A percentile compares a stretch with the other conserved stretches of the same genome.
These are phyloP conservation scores for Lipomyces japonicus DNA, from an alignment of 805 yeast species.

Conservation along the genomic window DNA sequence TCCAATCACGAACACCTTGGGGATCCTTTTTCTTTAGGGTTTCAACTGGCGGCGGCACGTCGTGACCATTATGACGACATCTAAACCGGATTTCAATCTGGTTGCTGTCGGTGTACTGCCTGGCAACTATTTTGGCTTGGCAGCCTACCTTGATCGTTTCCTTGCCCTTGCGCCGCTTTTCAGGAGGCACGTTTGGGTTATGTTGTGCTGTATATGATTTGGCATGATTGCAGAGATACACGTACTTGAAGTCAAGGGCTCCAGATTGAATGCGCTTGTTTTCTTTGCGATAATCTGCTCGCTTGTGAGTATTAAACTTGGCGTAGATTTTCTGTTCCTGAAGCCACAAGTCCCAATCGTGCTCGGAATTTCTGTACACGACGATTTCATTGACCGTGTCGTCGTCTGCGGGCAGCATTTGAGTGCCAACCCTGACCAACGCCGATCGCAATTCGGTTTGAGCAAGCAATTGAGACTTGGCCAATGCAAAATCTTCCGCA, in stretches of 20 bases:
- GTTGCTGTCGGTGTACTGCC: slow-evolving; percentile 22
- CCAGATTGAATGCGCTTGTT: slow-evolving; percentile 24
- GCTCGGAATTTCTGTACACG: slow-evolving; percentile 14
- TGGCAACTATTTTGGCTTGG: slow-evolving; percentile 22
- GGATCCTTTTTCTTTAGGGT: slow-evolving; percentile 13
- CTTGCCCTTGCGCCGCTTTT: slow-evolving; percentile 21
- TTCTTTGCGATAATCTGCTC: slow-evolving; percentile 20
- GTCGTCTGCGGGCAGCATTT: slow-evolving; percentile 18
- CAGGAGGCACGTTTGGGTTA: slow-evolving; percentile 20
- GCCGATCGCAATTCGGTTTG: slow-evolving; percentile 10
- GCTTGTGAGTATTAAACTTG: slow-evolving; percentile 21
- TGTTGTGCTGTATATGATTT: slow-evolving; percentile 19
- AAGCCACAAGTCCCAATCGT: slow-evolving; percentile 15
- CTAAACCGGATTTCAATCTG: slow-evolving; percentile 22
- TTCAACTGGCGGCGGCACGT: slow-evolving; percentile 11
- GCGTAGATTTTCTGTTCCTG: slow-evolving; percentile 22
- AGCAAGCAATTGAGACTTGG: no score
- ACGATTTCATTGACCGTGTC: slow-evolving; percentile 18
- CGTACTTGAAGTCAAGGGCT: slow-evolving; percentile 22
- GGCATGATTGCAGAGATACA: slow-evolving; percentile 22
- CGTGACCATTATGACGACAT: slow-evolving; percentile 24
- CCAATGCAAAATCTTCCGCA: no score
- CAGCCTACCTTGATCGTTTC: slow-evolving; percentile 26
- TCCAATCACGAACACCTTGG: slow-evolving; percentile 14
- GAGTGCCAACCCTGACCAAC: slow-evolving; percentile 17